Base-by-base conservation (phyloP, 352 stramenopile genomes). In the Phytophthora sp. region DNA sequence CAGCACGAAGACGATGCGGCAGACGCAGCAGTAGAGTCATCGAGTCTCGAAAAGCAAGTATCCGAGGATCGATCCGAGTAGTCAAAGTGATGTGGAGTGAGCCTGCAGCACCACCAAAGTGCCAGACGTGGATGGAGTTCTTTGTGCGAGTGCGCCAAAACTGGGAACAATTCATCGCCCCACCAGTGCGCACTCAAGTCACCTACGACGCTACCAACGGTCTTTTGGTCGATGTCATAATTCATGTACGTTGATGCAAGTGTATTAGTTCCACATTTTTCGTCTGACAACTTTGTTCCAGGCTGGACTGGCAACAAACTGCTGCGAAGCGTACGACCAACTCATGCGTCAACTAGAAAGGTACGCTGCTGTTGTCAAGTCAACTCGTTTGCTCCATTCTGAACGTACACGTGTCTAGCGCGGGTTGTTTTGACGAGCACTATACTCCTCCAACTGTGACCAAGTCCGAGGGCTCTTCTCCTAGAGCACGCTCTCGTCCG, bases 61-160 rank as follows among this genome's bases (percentile, higher is more conserved):
- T 68, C 3, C 26, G 69, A 57, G 64, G 38, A 4, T 56, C 64
- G 4, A 67, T 89, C 27, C 89, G 96, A 39, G 85, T 98, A 35
- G 81, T 96, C 28, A 91, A 89, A 38, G 84, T 98, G 24, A 80
- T 92, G 12, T 99, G 97, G 82, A 65, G 84, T 30, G 96, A 99
- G 28, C 38, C 56, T 51, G 45, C 69, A 0, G 45, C 38, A 17
- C 21, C 32, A 10, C 56, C 66, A 3, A 54, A 76, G 41, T 88
- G 66, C 74, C 49, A 73, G 38, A 56, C 58, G 20, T 69, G 53
- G 45, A 46, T 60, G 27, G 41, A 75, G 38, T 50, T 69, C 3
- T 61, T 75, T 15, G 10, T 42, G 11, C 46, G 41, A 20, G 55
- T 69, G 24, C 51, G 58, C 37, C 56, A 63, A 38, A 70, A 74